Percentiles rank a stretch among this genome's conserved stretches.
Evolutionary conservation across 1,284 basidiomycete species (phyloP).

Genomic region (Ganoderma multipileum): DNA sequence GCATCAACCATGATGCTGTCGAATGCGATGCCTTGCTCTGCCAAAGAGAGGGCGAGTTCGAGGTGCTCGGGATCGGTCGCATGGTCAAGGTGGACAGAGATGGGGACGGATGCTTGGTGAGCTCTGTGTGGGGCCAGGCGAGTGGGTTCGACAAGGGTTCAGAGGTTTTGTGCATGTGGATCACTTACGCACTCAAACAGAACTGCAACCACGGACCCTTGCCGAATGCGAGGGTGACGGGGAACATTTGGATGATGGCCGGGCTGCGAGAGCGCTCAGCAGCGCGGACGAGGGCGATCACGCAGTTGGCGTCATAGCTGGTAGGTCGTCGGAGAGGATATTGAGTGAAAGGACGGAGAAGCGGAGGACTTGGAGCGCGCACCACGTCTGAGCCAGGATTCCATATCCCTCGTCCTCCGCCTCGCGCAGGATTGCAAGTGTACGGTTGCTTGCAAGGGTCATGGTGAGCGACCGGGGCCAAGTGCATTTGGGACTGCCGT

Average conservation of each 20-base stretch:
- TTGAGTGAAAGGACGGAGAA: background rate
- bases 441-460: slow-evolving; percentile 43
- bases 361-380: slow-evolving; percentile 12
- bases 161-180: background rate
- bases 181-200: slow-evolving; percentile 50
- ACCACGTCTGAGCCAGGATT: slow-evolving; percentile 54
- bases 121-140: slow-evolving; percentile 37
- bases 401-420: slow-evolving; percentile 54
- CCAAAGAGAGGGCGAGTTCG: slow-evolving; percentile 52
- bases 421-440: slow-evolving; percentile 49
- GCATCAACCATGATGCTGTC: slow-evolving; percentile 62
- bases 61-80: slow-evolving; percentile 56
- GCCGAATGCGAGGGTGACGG: slow-evolving; percentile 53
- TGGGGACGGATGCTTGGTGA: slow-evolving; percentile 53
- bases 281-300: slow-evolving; percentile 52
- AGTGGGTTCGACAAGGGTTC: background rate
- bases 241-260: slow-evolving; percentile 54
- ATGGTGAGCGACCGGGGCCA: slow-evolving; percentile 11
- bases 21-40: slow-evolving; percentile 54
- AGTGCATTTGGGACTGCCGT: background rate
- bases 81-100: slow-evolving; percentile 57
- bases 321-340: background rate
- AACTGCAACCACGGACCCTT: slow-evolving; percentile 55
- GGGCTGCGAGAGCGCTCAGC: slow-evolving; percentile 53
- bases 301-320: slow-evolving; percentile 55